Evolutionary conservation across 495 filamentous ascomycete species (phyloP), one percentile per base, ranked within the genome.

Genomic region (Podospora australis): DNA sequence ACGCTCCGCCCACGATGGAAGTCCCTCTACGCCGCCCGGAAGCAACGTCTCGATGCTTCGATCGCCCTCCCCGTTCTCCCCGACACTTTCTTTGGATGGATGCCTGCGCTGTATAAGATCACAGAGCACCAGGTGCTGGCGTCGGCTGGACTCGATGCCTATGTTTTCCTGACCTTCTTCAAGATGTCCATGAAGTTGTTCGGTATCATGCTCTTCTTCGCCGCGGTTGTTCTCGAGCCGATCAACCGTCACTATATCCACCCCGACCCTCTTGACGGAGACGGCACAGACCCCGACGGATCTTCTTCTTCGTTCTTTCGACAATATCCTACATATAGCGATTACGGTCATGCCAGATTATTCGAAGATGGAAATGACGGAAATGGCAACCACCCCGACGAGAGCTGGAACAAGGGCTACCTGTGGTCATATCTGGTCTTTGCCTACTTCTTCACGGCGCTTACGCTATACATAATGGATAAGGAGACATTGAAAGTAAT

Each of bases 381-480:
- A 11, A 46, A 49, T 4, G 28, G 34, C 10, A 47, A 53, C 14
- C 52, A 63, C 14, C 53, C 64, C 13, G 63, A 69, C 30, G 68
- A 65, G 39, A 73, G 68, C 38, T 55, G 58, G 46, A 57, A 58
- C 17, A 35, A 50, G 6, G 64, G 65, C 22, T 95, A 92, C 59
- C 70, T 96, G n/a, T 96, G 90, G 90, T 87, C 91, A 41, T 95
- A 96, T 59, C 74, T 96, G 8, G 71, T 83, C 21, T 96, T 97
- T 58, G 83, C 89, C 6, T 99, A 95, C 67, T 67, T 96, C 21
- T 97, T 97, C 63, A 91, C 83, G 13, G 79, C 72, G 0, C 65
- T 97, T 30, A 84, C 83, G 0, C 65, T 96, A n/a, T 95, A 88
- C 57, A 72, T 95, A 54, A 79, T 96, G 55, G 70, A 90, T 22